Evolutionary conservation across 1,284 basidiomycete genomes (phyloP), one percentile per base, ranked within the genome.

Genomic region (Melampsora americana): DNA sequence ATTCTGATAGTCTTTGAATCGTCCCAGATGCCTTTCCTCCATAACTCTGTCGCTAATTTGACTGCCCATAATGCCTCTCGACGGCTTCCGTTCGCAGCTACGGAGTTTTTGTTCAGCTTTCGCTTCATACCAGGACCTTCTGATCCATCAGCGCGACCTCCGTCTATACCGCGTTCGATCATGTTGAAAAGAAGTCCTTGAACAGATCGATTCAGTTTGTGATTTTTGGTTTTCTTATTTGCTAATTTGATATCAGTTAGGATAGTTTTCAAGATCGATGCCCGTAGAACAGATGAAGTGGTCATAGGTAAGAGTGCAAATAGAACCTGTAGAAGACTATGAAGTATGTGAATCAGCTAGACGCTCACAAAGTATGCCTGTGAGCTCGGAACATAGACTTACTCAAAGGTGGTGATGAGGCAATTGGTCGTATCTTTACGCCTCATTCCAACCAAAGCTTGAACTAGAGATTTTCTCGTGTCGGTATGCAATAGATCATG

Each of bases 41-140:
- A 99, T 32, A 99, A 85, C 80, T 99, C 95, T 81, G 92, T 91
- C 18, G 95, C 92, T 71, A 99, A 84, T 66, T 95, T 90, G 61
- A 99, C 90, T 1, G 96, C 95, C 95, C 96, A 99, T 87, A 98
- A 91, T 1, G 95, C 95, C 81, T 98, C 95, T 50, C 92, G 91
- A 7, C 89, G 88, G 72, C 85, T 85, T 78, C 85, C 84, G 23
- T 62, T 64, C 39, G 85, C 83, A 6, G 81, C 81, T 77, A 86
- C 85, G 62, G 69, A 53, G 68, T 70, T n/a, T 69, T 78, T 50
- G 59, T n/a, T 48, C 70, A 53, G 71, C 26, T 48, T 65, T 64
- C 65, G 84, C 78, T 59, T 83, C 79, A 70, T 28, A 20, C 56
- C 67, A 23, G 61, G 66, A 85, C 86, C 77, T 87, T 86, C 20